Base-by-base conservation (phyloP, 1,284 basidiomycete species). In the Crucibulum cyathiforme region DNA sequence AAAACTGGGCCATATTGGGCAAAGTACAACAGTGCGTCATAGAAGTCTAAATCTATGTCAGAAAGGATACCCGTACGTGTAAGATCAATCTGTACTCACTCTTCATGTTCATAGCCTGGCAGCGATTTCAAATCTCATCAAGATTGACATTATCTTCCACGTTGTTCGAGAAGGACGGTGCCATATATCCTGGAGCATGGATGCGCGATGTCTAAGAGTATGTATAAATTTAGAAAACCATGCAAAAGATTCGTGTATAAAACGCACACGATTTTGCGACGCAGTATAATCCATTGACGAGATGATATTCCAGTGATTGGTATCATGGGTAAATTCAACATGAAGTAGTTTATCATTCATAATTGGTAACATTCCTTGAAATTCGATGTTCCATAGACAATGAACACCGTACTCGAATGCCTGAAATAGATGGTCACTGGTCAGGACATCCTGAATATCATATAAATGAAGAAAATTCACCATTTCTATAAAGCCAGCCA, bases 401-500 rank as follows among this genome's bases (percentile, higher is more conserved):
- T 57, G 60, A 2, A 72, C 74, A 4, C 74, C 74, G 43, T 67
- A 67, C 49, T 74, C 74, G 10, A 76, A 48, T 4, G 67, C 71
- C 72, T 73, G 37, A 7, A 57, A 37, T 34, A 45, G 51, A n/a
- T 31, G 31, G 48, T 3, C 80, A n/a, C n/a, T n/a, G n/a, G n/a
- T 10, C 37, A 54, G 34, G 24, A 24, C 2, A 24, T 38, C 12
- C n/a, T 41, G 15, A 54, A 47, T 41, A 24, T 13, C 36, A 46
- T 54, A 31, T n/a, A 49, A 46, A 45, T 63, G 31, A 9, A 58
- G n/a, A 38, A n/a, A 17, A 58, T 67, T 24, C 57, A 82, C 80
- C 76, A 81, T 78, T 59, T 82, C 82, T 3, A 82, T 54, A 58
- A 70, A 82, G 1, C 77, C 82, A 15, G 80, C 71, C 1, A 79